These are phyloP conservation scores for Astrothelium subdiscretum DNA, from an alignment of 495 filamentous ascomycete genomes.

Conservation along the genomic window DNA sequence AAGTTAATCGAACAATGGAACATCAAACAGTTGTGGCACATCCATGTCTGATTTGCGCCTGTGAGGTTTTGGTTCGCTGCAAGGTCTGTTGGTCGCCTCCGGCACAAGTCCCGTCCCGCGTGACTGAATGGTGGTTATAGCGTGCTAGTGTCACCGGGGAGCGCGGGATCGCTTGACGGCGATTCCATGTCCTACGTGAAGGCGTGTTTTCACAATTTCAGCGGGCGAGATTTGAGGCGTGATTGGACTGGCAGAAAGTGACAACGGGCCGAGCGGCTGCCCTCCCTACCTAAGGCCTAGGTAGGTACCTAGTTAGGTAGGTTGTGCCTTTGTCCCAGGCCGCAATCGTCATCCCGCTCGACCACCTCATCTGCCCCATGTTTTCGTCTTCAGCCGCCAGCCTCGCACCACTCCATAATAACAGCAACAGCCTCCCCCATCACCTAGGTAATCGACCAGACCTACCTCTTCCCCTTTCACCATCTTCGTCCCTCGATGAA, in stretches of 20 bases:
- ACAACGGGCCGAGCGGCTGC: neutral
- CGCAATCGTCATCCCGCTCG: conserved; percentile 3
- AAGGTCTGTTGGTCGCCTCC: no score
- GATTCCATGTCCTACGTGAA: no score
- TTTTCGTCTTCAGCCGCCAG: neutral
- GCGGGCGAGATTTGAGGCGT: no score
- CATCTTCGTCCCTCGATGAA: neutral
- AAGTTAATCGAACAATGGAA: conserved; percentile 21
- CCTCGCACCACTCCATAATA: neutral
- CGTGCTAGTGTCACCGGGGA: no score
- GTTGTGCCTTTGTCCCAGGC: neutral
- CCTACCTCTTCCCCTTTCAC: neutral
- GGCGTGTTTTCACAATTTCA: no score
- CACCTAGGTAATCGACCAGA: neutral
- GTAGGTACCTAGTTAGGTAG: no score
- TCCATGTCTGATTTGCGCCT: neutral
- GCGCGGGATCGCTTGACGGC: neutral
- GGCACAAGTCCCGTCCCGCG: no score
- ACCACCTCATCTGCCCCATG: neutral
- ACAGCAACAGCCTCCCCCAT: neutral
- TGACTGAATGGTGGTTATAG: no score
- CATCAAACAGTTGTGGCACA: neutral
- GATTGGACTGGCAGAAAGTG: neutral
- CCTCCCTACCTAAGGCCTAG: no score
- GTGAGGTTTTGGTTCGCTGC: no score